Evolutionary conservation across 2,329 filamentous ascomycete species (phyloP).

Genomic region (Phyllosticta citriasiana): DNA sequence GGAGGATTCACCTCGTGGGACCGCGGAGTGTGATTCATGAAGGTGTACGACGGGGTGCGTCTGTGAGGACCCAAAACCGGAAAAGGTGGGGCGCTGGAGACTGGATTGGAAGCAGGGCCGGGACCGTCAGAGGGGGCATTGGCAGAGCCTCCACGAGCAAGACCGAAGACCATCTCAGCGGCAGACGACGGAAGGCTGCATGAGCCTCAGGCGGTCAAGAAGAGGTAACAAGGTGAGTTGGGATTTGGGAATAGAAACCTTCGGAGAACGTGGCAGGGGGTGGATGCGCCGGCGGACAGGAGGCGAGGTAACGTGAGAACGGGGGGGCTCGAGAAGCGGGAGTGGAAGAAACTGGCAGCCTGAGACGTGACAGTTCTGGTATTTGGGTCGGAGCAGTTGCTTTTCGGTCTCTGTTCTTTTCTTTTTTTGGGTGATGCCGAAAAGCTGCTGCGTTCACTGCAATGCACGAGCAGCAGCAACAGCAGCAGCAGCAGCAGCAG

Average conservation of each 20-base stretch:
- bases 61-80: neutral
- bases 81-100: neutral
- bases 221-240: neutral
- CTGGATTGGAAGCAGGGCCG: neutral
- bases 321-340: neutral
- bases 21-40: constrained; percentile 26
- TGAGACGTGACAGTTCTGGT: neutral
- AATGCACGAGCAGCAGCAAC: neutral
- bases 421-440: neutral
- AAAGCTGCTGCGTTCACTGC: neutral
- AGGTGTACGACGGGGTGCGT: constrained; percentile 11
- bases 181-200: neutral
- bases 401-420: neutral
- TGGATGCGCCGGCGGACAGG: neutral
- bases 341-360: neutral
- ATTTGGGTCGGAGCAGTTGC: neutral
- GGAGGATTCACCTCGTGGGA: neutral
- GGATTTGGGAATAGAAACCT: neutral
- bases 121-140: neutral
- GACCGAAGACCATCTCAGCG: neutral
- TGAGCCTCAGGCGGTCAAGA: neutral
- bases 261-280: neutral
- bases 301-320: neutral
- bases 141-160: neutral
- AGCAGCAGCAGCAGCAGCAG: neutral